These are phyloP conservation scores for Polygonum maritimum DNA, from an alignment of 148 eudicot genomes.

Conservation along the genomic window DNA sequence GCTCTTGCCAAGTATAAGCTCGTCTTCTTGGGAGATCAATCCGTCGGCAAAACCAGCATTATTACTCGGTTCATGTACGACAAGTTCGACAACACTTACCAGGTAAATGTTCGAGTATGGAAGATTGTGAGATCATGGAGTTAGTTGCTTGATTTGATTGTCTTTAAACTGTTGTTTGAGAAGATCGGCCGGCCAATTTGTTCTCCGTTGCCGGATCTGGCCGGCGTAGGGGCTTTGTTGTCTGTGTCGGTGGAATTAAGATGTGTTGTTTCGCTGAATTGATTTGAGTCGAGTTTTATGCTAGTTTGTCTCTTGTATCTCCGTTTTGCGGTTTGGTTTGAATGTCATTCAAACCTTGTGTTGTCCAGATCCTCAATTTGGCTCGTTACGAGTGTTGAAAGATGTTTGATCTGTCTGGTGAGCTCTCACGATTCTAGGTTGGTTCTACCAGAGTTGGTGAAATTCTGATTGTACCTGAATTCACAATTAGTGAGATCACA, in stretches of 20 bases:
- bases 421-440: background rate
- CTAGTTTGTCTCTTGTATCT: background rate
- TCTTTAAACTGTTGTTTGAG: background rate
- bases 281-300: background rate
- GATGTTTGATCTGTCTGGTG: background rate
- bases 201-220: background rate
- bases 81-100: conserved; percentile 43
- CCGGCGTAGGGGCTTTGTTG: background rate
- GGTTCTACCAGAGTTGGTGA: background rate
- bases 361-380: background rate
- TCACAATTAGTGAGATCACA: background rate
- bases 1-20: conserved; percentile 45
- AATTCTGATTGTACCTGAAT: background rate
- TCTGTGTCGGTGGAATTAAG: background rate
- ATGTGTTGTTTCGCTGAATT: background rate
- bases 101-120: conserved; percentile 15
- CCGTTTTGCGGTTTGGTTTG: background rate
- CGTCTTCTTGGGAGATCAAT: conserved; percentile 47
- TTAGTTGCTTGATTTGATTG: conserved; percentile 3
- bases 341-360: background rate
- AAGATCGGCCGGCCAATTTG: background rate
- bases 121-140: conserved; percentile 9
- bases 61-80: conserved; percentile 52
- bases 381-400: background rate
- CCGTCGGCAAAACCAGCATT: conserved; percentile 45